A percentile compares a stretch with the other conserved stretches of the same genome.
Evolutionary conservation across 768 basidiomycete genomes (phyloP).

Genomic region (Trametes cingulata): DNA sequence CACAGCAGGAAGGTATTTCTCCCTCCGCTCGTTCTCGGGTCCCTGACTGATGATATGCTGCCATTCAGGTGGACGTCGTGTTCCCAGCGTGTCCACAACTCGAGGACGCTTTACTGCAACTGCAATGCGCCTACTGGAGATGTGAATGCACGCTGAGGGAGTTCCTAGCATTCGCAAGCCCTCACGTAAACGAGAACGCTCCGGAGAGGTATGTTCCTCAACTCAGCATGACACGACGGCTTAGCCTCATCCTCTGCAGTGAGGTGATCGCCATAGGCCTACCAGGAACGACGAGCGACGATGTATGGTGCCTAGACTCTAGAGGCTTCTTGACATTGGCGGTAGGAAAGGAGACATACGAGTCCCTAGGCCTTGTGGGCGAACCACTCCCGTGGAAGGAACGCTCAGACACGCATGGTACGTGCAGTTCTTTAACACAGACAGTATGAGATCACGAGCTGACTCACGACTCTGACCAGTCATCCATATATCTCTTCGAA

Average conservation of each 20-base stretch:
- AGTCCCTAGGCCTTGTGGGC: constrained; percentile 62
- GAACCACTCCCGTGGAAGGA: constrained; percentile 46
- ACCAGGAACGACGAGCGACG: constrained; percentile 36
- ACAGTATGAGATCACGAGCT: constrained; percentile 1
- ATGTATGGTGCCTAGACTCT: constrained; percentile 71
- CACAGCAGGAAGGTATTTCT: constrained; percentile 46
- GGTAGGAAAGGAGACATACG: constrained; percentile 58
- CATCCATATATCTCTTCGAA: constrained; percentile 47
- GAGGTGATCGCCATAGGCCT: constrained; percentile 22
- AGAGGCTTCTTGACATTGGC: constrained; percentile 60
- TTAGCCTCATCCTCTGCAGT: constrained; percentile 7
- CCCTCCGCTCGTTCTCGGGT: background rate
- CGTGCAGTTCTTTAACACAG: constrained; percentile 25
- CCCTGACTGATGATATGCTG: background rate
- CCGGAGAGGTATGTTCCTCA: constrained; percentile 29
- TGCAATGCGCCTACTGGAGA: constrained; percentile 48
- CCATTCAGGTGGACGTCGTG: constrained; percentile 58
- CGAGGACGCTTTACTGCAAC: constrained; percentile 40
- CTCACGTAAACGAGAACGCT: constrained; percentile 29
- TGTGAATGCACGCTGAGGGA: constrained; percentile 45
- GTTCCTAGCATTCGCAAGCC: constrained; percentile 40
- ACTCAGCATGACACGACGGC: background rate
- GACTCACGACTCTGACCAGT: constrained; percentile 35
- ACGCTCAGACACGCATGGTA: constrained; percentile 50
- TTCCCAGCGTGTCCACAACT: constrained; percentile 49